Base-by-base conservation (phyloP, 352 stramenopile species). In the Pythium phragmitis region DNA sequence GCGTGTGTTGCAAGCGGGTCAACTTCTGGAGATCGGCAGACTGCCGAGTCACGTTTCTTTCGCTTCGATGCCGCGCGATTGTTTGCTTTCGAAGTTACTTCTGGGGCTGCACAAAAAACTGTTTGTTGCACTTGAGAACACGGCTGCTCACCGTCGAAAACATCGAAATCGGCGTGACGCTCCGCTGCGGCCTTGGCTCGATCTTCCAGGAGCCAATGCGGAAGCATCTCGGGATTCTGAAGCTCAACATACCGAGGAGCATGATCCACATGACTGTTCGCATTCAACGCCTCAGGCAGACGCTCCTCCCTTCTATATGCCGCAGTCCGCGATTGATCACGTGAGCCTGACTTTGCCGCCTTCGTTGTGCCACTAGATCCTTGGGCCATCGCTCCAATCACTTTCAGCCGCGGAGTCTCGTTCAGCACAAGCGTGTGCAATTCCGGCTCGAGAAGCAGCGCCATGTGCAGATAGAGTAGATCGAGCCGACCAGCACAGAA, bases 381-480 rank as follows among this genome's bases (percentile, higher is more conserved):
- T 34, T 37, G 16, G 4, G 23, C 12, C 36, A 36, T 48, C 2
- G 45, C 3, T 39, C 28, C n/a, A 51, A 49, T 14, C 6, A 63
- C 33, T 30, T 48, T 56, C 34, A 39, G 14, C 2, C 51, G 50
- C 4, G 54, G 33, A 17, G 28, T 50, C 21, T 82, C 67, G 11
- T 58, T 72, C 51, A 87, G 60, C 57, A 90, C 61, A 26, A 85
- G 71, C 53, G 77, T 63, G 43, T 70, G 76, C 2, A 90, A 70
- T 55, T 80, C 70, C 0, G 77, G 71, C 36, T 88, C 74, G 6
- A 88, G 67, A 34, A 83, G 37, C 69, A 88, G 72, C 5, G 70
- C 79, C 79, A 88, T 87, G 54, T 88, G 79, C 34, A 90, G 69
- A 62, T 90, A 90, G 13, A 90, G 62, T 21, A 90, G 61, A 54